A percentile compares a stretch with the other conserved stretches of the same genome.
These are phyloP conservation scores for Rhytidiadelphus loreus DNA, from an alignment of 225 moss, liverwort and hornwort species.

Conservation along the genomic window DNA sequence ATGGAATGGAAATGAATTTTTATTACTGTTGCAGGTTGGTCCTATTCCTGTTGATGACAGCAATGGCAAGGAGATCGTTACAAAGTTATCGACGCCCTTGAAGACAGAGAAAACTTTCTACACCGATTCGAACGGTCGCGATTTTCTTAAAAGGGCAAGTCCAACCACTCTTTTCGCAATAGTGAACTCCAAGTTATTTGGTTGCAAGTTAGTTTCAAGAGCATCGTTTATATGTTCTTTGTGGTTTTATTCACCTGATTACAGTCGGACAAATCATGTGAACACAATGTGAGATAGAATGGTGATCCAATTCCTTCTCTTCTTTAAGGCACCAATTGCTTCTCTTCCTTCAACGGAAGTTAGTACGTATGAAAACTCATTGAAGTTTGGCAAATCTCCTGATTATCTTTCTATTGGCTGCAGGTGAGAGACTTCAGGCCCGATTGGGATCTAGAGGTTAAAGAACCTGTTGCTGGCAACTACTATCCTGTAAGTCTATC, in stretches of 20 bases:
- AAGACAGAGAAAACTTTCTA: constrained; percentile 59
- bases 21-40: constrained; percentile 57
- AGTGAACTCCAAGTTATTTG: background rate
- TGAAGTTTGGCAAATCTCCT: background rate
- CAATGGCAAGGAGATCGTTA: constrained; percentile 83
- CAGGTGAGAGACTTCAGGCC: constrained; percentile 74
- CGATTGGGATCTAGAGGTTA: constrained; percentile 79
- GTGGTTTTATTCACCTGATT: background rate
- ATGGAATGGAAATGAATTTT: background rate
- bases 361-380: background rate
- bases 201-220: background rate
- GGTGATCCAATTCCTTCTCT: background rate
- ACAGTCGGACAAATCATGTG: background rate
- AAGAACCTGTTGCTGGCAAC: constrained; percentile 87
- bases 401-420: background rate
- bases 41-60: constrained; percentile 80
- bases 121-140: constrained; percentile 89
- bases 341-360: background rate
- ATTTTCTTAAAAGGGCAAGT: constrained; percentile 83
- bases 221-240: background rate
- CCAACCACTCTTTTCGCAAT: background rate
- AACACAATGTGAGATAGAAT: background rate
- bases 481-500: constrained; percentile 73
- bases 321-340: background rate
- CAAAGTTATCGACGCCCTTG: constrained; percentile 64